Evolutionary conservation across 225 moss, liverwort and hornwort genomes (phyloP), one percentile per base, ranked within the genome.

Genomic region (Anthoceros angustus): DNA sequence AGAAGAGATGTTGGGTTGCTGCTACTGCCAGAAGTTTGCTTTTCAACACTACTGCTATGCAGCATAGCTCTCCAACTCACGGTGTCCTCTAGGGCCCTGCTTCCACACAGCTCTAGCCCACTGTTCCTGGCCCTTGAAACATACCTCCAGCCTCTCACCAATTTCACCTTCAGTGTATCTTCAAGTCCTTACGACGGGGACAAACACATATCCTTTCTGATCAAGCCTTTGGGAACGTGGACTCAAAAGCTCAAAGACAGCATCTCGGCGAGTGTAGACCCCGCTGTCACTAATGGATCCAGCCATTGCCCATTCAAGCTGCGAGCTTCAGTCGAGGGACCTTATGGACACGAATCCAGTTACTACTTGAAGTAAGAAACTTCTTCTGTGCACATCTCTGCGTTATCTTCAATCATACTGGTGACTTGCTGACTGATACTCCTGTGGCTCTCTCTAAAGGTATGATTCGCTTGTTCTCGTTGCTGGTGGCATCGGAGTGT

Each of bases 81-180:
- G n/a, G n/a, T n/a, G n/a, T 32, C 32, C 32, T 32, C 4, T 32
- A 32, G 2, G 32, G 32, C 32, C 32, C 32, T 1, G 1, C 32
- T 32, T 32, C 32, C 32, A 32, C 32, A 32, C 32, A n/a, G n/a
- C n/a, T n/a, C n/a, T n/a, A n/a, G n/a, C n/a, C n/a, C n/a, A 32
- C 32, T 32, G 32, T 32, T 32, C 32, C 32, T 32, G 32, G 32
- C 32, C 32, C 32, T 32, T 32, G 32, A 4, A 32, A 32, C 32
- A 32, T 32, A 1, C 32, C 32, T 32, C 4, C 32, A 32, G 32
- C 32, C 4, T 32, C 4, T 32, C 32, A 32, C 4, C 82, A 93
- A 67, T 93, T 87, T 89, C 93, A 93, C 75, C 93, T 89, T 89
- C 63, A 93, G 93, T 77, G 89, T 89, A 64, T 80, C 87, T 42